Evolutionary conservation across 1,284 basidiomycete species (phyloP), one percentile per base, ranked within the genome.

Genomic region (Ustilago hordei): DNA sequence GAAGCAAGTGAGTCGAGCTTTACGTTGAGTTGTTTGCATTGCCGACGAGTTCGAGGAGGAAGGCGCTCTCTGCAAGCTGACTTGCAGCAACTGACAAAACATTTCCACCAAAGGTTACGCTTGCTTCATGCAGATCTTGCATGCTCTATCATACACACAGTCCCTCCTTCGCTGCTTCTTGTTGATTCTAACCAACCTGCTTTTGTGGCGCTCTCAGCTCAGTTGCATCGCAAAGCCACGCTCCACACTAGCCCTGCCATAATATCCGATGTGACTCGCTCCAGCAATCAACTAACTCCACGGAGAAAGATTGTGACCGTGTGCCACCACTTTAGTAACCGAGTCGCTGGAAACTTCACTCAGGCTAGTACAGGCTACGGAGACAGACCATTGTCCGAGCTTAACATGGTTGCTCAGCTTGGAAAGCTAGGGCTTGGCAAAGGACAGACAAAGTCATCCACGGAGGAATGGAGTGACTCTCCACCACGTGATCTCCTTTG

Each of bases 61-160:
- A 39, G 38, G 15, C 11, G 15, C 11, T 11, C 38, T 9, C 38
- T 9, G 2, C 15, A 17, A 48, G 47, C 8, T 23, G 6, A 48
- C 38, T 39, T 17, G 47, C 47, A 23, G 47, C n/a, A 23, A 31
- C n/a, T 48, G 47, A 23, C 47, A 31, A 48, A 48, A 48, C 47
- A 31, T 48, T 48, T 48, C 47, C 19, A 23, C 28, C 2, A 2
- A 13, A 48, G 23, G 47, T 48, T 3, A 8, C 47, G 47, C 23
- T 23, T 48, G 47, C 9, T 48, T 48, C 19, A 48, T 48, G 47
- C 47, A 48, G 47, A 7, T 48, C 47, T 31, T 48, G 47, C 28
- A 19, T 48, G 19, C 23, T 28, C 3, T 28, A 28, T 3, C 23
- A 28, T 28, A 28, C 3, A 28, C 23, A 28, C 23, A 28, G 23